Percentiles rank a stretch among this genome's conserved stretches.
Evolutionary conservation across 2,329 filamentous ascomycete genomes (phyloP).

Genomic region (Salinomyces thailandicus): DNA sequence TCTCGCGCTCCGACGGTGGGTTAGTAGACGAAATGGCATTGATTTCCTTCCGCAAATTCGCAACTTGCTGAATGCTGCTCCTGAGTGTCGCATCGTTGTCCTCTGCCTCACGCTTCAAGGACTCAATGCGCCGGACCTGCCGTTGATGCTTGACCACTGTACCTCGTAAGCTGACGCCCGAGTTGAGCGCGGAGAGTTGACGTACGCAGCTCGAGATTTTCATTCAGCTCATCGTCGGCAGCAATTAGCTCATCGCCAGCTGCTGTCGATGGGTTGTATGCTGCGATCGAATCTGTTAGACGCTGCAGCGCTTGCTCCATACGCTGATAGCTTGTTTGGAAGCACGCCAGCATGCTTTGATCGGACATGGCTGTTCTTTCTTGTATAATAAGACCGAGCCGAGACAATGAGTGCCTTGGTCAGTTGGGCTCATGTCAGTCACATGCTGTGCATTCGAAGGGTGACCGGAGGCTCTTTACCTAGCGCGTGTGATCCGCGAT

Average conservation of each 20-base stretch:
- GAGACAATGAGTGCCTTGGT: too few species aligned
- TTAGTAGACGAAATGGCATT: constrained; percentile 50
- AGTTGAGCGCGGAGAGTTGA: too few species aligned
- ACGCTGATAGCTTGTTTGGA: constrained; percentile 35
- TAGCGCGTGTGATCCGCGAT: too few species aligned
- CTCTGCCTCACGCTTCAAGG: constrained; percentile 55
- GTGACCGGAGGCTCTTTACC: too few species aligned
- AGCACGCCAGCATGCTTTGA: constrained; percentile 32
- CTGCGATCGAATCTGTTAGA: constrained; percentile 68
- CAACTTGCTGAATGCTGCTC: constrained; percentile 57
- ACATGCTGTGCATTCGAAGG: too few species aligned
- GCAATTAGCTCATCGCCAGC: constrained; percentile 59
- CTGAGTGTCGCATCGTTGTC: constrained; percentile 63
- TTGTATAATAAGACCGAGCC: too few species aligned
- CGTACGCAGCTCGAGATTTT: constrained; percentile 55
- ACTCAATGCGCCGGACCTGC: constrained; percentile 58
- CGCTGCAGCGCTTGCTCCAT: constrained; percentile 46
- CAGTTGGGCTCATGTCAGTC: too few species aligned
- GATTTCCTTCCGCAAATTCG: constrained; percentile 62
- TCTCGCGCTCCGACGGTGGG: constrained; percentile 28
- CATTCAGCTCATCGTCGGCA: constrained; percentile 58
- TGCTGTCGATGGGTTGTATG: constrained; percentile 64
- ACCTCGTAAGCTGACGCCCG: too few species aligned
- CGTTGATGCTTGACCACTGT: constrained; percentile 62
- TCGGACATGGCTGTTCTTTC: too few species aligned